phyloP scores from a whole-genome alignment of 495 filamentous ascomycete genomes.

The Penicillium riverlandense region DNA sequence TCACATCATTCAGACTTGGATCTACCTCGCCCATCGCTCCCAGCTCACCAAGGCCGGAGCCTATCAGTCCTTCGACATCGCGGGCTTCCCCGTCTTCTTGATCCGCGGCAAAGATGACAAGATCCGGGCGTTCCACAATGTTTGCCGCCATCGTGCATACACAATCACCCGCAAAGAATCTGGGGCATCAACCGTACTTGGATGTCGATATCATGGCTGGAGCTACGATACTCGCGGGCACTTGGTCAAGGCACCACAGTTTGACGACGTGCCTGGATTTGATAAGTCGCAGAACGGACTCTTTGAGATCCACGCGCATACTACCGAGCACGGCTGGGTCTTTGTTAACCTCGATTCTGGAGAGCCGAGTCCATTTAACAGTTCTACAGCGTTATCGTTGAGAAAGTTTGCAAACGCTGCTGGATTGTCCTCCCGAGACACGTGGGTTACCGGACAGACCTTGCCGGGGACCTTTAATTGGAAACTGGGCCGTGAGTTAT shows the following conservation, averaged over 20 bases:
- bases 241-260: constrained; percentile 53
- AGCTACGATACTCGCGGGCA: constrained; percentile 49
- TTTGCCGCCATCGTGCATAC: constrained; percentile 53
- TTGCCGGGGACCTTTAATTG: constrained; percentile 39
- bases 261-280: constrained; percentile 47
- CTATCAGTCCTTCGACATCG: constrained; percentile 41
- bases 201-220: constrained; percentile 59
- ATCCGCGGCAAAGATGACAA: constrained; percentile 37
- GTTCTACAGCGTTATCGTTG: constrained; percentile 1
- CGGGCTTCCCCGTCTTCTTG: constrained; percentile 43
- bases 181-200: constrained; percentile 43
- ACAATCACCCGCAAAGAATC: constrained; percentile 44
- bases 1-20: constrained; percentile 29
- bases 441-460: constrained; percentile 29
- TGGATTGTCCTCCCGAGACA: constrained; percentile 6
- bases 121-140: constrained; percentile 53
- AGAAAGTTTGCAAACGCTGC: constrained; percentile 5
- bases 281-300: constrained; percentile 45
- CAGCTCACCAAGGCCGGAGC: constrained; percentile 42
- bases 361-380: constrained; percentile 4
- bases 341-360: constrained; percentile 38
- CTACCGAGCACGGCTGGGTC: constrained; percentile 24
- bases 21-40: constrained; percentile 38
- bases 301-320: constrained; percentile 34
- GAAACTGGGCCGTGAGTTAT: constrained; percentile 27